phyloP scores from a whole-genome alignment of 2,329 filamentous ascomycete species.

The Sporothrix brasiliensis region DNA sequence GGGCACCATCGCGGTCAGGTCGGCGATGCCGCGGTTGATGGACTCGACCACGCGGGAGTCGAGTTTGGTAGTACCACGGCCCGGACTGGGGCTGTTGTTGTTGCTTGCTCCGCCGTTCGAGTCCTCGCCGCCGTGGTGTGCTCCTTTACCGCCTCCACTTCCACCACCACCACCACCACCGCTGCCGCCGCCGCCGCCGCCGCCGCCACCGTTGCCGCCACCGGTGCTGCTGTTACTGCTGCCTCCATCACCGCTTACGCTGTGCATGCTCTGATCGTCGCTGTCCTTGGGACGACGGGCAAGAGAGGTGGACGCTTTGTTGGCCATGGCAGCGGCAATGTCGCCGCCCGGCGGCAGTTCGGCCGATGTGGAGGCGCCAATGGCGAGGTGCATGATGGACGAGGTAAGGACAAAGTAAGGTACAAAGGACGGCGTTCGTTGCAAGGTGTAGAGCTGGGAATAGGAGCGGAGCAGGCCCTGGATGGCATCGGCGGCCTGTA shows the following conservation, averaged over 20 bases:
- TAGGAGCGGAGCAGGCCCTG: constrained; percentile 60
- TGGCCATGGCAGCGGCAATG: background rate
- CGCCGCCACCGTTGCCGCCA: background rate
- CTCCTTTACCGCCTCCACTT: too few species aligned
- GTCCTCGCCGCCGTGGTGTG: background rate
- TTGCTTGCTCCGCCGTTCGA: background rate
- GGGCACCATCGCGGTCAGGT: constrained; percentile 63
- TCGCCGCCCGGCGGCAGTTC: constrained; percentile 26
- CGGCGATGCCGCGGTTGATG: constrained; percentile 58
- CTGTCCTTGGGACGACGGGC: constrained; percentile 8
- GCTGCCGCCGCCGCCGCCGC: too few species aligned
- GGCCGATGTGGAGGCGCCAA: constrained; percentile 47
- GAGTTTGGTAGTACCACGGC: constrained; percentile 33
- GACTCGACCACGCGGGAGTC: constrained; percentile 50
- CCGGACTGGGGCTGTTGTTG: background rate
- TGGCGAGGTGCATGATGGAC: constrained; percentile 62
- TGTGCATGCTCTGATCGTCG: constrained; percentile 22
- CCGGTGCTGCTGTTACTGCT: background rate
- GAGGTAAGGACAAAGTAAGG: constrained; percentile 65
- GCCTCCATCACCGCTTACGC: background rate
- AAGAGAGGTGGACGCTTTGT: background rate
- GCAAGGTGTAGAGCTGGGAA: constrained; percentile 60
- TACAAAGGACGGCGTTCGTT: constrained; percentile 63
- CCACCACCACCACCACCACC: background rate
- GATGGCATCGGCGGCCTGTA: constrained; percentile 62